Conservation (phyloP, 139 green algal genomes). For the Chlamydomonas eustigma region DNA sequence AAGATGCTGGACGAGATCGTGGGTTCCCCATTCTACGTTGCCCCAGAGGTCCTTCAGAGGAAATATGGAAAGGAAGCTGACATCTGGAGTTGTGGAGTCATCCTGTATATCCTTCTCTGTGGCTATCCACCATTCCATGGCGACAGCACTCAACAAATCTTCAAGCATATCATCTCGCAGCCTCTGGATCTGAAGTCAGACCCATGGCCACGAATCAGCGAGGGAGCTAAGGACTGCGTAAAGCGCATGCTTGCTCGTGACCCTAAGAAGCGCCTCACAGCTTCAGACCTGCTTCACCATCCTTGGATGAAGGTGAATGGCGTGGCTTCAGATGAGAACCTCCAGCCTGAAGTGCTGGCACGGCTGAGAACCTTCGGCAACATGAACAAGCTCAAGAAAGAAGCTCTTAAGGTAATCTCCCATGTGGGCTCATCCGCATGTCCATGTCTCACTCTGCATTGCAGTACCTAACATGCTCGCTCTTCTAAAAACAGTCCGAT, state of each 20-base stretch:
- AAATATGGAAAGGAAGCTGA: constrained; percentile 55
- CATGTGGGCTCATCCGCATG: too few species aligned
- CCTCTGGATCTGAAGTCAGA: constrained; percentile 64
- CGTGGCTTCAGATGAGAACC: constrained; percentile 67
- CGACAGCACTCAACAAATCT: constrained; percentile 45
- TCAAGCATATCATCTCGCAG: constrained; percentile 24
- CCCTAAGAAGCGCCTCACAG: constrained; percentile 65
- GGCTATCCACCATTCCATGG: constrained; percentile 71
- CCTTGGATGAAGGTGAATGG: constrained; percentile 80
- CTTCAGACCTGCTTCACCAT: constrained; percentile 69
- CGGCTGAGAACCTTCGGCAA: constrained; percentile 62
- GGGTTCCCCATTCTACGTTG: constrained; percentile 64
- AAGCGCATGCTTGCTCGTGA: constrained; percentile 75
- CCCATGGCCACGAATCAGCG: constrained; percentile 68
- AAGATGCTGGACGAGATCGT: constrained; percentile 61
- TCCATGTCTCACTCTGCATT: too few species aligned
- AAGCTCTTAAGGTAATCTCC: constrained; percentile 56
- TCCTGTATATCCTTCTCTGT: constrained; percentile 72
- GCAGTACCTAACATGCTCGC: too few species aligned
- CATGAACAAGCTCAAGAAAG: constrained; percentile 95
- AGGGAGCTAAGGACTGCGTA: constrained; percentile 77
- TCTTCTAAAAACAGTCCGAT: too few species aligned
- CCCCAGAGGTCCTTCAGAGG: constrained; percentile 40
- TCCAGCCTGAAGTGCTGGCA: constrained; percentile 39
- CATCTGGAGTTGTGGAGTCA: constrained; percentile 78